Evolutionary conservation across 2,329 filamentous ascomycete genomes (phyloP), one percentile per base, ranked within the genome.

Genomic region (Pseudocercospora fijiensis): DNA sequence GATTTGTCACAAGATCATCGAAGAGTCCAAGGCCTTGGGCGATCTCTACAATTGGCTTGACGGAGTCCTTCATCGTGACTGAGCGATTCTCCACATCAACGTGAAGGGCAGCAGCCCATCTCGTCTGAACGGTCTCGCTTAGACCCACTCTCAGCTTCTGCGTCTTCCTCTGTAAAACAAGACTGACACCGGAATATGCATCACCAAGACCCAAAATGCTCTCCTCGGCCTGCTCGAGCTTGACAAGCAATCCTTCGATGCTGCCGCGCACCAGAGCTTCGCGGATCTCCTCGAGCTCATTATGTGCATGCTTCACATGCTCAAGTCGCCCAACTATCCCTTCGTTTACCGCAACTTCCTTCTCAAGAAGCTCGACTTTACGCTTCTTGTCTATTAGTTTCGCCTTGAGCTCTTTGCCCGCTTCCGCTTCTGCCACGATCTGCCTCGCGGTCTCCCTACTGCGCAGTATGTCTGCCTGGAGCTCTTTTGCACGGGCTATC

Each of bases 381-480:
- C 77, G 80, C 27, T 77, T 77, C 10, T 83, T 80, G 74, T 88
- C 86, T 43, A 90, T 85, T 0, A 89, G 88, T 63, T 86, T 80
- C 56, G 84, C 83, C 55, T 90, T 82, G 24, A 91, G 80, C 47
- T 82, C 80, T 65, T 87, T 86, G 11, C 88, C 87, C 27, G 83
- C 85, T 72, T 94, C 89, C 58, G 92, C 88, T 71, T 92, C 86
- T 51, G 88, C 85, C 4, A 94, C 85, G 63, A 98, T 96, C 63
- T 92, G 88, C 72, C 88, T 88, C 22, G 94, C 92, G 37, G 92
- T 88, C 16, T 86, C 84, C 72, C 91, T 89, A 24, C 92, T 94
- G 53, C 86, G 85, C 71, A 91, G 86, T 68, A 97, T 94, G 74
- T 97, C 94, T 66, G 88, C 85, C 76, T 96, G 91, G 7, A 97